Base-by-base conservation (phyloP, 2,329 filamentous ascomycete genomes). In the Periconia digitata region DNA sequence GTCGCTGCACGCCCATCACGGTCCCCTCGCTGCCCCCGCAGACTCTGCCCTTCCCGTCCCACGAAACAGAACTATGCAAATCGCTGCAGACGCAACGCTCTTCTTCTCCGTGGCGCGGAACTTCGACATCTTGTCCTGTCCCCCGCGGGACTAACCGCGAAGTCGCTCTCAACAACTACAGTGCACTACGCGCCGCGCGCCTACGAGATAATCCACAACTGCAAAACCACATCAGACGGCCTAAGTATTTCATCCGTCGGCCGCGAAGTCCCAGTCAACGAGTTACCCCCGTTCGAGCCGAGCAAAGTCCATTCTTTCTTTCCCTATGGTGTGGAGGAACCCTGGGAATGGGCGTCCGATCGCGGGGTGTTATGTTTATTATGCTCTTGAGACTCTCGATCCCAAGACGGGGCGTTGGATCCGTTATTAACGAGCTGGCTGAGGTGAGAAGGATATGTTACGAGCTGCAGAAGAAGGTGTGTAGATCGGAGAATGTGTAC, bases 251-350 rank as follows among this genome's bases (percentile, higher is more conserved):
- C 15, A 23, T 27, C 24, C 2, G 13, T 29, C 6, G 40, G 40
- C 10, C 10, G 23, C 7, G 41, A 43, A 18, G 35, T 13, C 15
- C 7, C 16, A 16, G 8, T 43, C 2, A 10, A 29, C 18, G 17
- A 18, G 6, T 21, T 43, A 6, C 41, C 41, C 13, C 3, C 24
- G 13, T 43, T 15, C 13, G 21, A 3, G 5, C 20, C 16, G 12
- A 27, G 35, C 3, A 43, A 43, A n/a, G 41, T 43, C 3, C 41
- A 43, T 18, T 34, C 29, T 1, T 43, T 43, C 17, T 1, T 43
- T 43, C 17, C 41, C 41, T 6, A 43, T 43, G 41, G 41, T 43
- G 27, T 43, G 41, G 41, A 43, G 20, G 27, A 43, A 43, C 15
- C 17, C 41, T 15, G 12, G 12, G 8, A 43, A 34, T n/a, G 41